Percentiles rank a stretch among this genome's conserved stretches.
Conservation (phyloP, 345 rosid genomes). For the Brassica nigra region DNA sequence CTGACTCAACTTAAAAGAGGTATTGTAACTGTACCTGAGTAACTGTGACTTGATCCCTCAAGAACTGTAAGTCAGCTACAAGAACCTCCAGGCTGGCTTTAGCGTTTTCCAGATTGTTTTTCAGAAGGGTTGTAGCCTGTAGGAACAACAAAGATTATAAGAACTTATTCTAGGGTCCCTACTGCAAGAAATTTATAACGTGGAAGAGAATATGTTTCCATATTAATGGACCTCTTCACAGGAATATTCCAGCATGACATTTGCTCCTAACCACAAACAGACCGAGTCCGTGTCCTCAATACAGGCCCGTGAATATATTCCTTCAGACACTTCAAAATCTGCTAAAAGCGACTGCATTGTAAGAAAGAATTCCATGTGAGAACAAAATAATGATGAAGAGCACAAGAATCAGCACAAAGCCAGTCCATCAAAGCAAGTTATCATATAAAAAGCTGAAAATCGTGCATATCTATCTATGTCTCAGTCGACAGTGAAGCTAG, state of each 20-base stretch:
- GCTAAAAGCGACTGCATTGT: constrained; percentile 62
- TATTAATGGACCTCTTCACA: constrained; percentile 64
- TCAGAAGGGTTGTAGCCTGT: constrained; percentile 73
- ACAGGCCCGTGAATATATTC: constrained; percentile 79
- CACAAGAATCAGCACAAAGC: constrained; percentile 3
- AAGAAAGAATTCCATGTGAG: constrained; percentile 14
- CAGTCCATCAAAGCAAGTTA: constrained; percentile 4
- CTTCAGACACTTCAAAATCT: constrained; percentile 95
- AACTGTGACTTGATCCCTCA: constrained; percentile 94
- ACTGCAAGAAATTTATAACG: constrained; percentile 4
- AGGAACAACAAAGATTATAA: constrained; percentile 28
- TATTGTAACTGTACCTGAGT: constrained; percentile 63
- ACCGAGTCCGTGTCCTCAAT: constrained; percentile 75
- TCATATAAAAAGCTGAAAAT: constrained; percentile 16
- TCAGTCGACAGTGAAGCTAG: constrained; percentile 20
- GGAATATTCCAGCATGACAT: constrained; percentile 97
- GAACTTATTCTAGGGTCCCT: constrained; percentile 38
- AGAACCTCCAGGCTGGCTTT: constrained; percentile 96
- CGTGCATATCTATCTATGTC: not conserved
- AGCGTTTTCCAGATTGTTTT: constrained; percentile 88
- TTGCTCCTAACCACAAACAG: constrained; percentile 93
- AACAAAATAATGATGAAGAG: not conserved
- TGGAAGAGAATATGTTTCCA: constrained; percentile 12
- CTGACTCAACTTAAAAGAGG: not conserved
- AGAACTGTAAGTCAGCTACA: constrained; percentile 78